Conservation (phyloP, 371 early-diverging fungal genomes). For the Saksenaea vasiformis region DNA sequence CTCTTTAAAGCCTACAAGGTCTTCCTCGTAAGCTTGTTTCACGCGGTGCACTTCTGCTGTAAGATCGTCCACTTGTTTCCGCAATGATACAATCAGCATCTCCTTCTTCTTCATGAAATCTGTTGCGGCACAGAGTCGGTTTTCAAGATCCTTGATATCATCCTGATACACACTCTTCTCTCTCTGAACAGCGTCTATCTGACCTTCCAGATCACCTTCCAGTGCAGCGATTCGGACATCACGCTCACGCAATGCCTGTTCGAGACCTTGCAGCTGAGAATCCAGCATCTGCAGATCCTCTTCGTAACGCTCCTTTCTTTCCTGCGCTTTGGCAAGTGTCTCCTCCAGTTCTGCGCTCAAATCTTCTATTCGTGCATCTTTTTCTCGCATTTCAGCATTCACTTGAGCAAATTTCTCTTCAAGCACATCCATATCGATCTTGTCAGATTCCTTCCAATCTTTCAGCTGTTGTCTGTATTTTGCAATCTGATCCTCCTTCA, state of each 20-base stretch:
- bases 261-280: conserved; percentile 23
- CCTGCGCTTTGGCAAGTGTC: conserved; percentile 10
- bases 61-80: conserved; percentile 11
- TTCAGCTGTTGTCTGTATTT: conserved; percentile 21
- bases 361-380: conserved; percentile 19
- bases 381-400: conserved; percentile 15
- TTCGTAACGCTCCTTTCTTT: conserved; percentile 22
- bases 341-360: conserved; percentile 17
- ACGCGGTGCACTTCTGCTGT: conserved; percentile 10
- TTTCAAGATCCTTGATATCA: conserved; percentile 36
- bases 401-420: conserved; percentile 22
- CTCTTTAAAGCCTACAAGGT: conserved; percentile 24
- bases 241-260: conserved; percentile 32
- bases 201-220: conserved; percentile 36
- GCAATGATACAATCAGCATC: conserved; percentile 14
- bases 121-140: conserved; percentile 6
- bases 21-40: conserved; percentile 13
- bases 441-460: conserved; percentile 8
- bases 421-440: conserved; percentile 15
- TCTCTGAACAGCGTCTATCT: conserved; percentile 35
- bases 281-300: conserved; percentile 22
- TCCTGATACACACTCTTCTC: conserved; percentile 33
- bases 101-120: conserved; percentile 28
- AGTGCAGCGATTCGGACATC: conserved; percentile 41
- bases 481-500: conserved; percentile 17